Conservation (phyloP, 495 filamentous ascomycete genomes). For the Neurospora pannonica region DNA sequence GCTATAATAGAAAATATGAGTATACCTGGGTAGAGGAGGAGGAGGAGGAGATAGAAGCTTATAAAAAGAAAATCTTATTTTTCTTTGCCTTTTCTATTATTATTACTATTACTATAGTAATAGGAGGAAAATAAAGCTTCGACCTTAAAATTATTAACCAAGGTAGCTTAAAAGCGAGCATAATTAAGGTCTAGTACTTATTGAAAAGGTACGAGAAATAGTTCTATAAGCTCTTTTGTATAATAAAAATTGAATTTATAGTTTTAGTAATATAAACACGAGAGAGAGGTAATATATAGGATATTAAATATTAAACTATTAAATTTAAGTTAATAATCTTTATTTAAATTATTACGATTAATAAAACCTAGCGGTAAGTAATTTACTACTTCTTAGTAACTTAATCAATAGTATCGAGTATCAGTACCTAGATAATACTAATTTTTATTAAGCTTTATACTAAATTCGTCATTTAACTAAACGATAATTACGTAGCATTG, state of each 20-base stretch:
- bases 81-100: fast-evolving
- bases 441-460: background rate
- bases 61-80: no score
- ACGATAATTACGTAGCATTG: background rate
- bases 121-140: no score
- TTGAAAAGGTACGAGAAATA: fast-evolving
- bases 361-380: background rate
- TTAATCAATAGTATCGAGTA: background rate
- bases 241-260: background rate
- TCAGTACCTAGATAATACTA: background rate
- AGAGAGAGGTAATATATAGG: background rate
- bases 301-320: background rate
- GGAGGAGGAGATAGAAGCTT: no score
- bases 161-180: background rate
- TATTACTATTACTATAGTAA: no score
- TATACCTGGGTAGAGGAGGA: no score
- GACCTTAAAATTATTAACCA: background rate
- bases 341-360: background rate
- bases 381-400: background rate
- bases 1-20: no score
- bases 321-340: background rate
- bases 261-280: background rate
- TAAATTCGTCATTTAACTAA: background rate
- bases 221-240: background rate
- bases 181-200: background rate